phyloP scores from a whole-genome alignment of 78 protist species.

The Speleostelium caveatum region DNA sequence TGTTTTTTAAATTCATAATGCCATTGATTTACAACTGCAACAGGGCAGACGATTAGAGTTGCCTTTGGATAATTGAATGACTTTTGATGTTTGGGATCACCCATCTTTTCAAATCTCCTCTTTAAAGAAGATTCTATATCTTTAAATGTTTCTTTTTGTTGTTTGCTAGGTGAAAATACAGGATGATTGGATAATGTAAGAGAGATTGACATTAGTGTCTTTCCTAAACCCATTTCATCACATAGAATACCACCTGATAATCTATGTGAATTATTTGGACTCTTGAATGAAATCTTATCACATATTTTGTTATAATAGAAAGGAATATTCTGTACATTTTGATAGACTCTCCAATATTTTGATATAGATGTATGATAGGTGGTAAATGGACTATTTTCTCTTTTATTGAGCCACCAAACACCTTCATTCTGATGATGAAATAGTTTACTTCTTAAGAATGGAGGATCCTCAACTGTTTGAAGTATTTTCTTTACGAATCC shows the following conservation, averaged over 20 bases:
- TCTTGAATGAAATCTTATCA: slow-evolving; percentile 37
- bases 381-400: slow-evolving; percentile 33
- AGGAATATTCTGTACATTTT: background rate
- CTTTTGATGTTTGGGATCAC: background rate
- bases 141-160: background rate
- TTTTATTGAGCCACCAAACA: slow-evolving; percentile 48
- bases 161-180: background rate
- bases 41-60: slow-evolving; percentile 57
- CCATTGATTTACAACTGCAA: slow-evolving; percentile 38
- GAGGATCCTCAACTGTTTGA: background rate
- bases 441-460: background rate
- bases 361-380: background rate
- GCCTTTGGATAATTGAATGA: background rate
- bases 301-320: slow-evolving; percentile 32
- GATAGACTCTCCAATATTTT: slow-evolving; percentile 7
- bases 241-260: slow-evolving; percentile 46
- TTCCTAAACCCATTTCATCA: slow-evolving; percentile 87
- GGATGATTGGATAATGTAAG: slow-evolving; percentile 46
- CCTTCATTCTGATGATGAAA: slow-evolving; percentile 21
- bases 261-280: slow-evolving; percentile 7
- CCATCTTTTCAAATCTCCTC: background rate
- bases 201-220: slow-evolving; percentile 61
- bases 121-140: slow-evolving; percentile 1
- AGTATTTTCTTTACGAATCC: background rate
- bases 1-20: slow-evolving; percentile 14